Evolutionary conservation across 108 stramenopile genomes (phyloP).

Genomic region (Stephanodiscus minutulus): DNA sequence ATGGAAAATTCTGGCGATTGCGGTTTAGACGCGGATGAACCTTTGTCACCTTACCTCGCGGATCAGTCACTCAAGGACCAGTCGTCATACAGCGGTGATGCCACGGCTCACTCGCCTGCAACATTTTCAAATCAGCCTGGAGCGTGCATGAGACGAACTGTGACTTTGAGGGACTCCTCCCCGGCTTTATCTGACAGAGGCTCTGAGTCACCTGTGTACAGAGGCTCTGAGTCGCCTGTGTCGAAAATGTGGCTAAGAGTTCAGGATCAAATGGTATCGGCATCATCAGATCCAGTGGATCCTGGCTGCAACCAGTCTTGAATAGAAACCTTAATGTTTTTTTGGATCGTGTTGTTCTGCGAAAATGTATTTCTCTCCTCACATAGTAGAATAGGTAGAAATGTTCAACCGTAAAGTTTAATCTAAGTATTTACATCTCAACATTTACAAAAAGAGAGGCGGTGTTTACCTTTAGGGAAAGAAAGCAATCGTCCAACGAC

Average conservation of each 20-base stretch:
- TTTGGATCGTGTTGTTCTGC: background rate
- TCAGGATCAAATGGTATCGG: conserved; percentile 11
- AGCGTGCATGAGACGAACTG: conserved; percentile 36
- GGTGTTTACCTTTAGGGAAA: background rate
- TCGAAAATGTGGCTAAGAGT: conserved; percentile 11
- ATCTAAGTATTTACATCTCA: background rate
- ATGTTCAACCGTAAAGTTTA: background rate
- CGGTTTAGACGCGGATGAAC: background rate
- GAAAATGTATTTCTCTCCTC: no score
- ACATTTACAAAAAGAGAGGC: no score
- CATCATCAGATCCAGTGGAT: background rate
- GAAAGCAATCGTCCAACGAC: conserved; percentile 16
- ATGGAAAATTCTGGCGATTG: conserved; percentile 9
- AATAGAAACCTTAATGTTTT: background rate
- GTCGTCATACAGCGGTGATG: conserved; percentile 2
- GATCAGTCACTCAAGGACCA: conserved; percentile 11
- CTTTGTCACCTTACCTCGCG: conserved; percentile 23
- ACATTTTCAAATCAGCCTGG: conserved; percentile 22
- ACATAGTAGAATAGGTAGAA: no score
- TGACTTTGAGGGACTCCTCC: conserved; percentile 11
- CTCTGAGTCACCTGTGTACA: background rate
- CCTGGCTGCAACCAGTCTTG: conserved; percentile 11
- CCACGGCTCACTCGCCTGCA: background rate
- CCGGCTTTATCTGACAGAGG: background rate
- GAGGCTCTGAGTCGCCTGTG: background rate